Evolutionary conservation across 2,329 filamentous ascomycete species (phyloP).

Genomic region (Apiospora malaysiana): DNA sequence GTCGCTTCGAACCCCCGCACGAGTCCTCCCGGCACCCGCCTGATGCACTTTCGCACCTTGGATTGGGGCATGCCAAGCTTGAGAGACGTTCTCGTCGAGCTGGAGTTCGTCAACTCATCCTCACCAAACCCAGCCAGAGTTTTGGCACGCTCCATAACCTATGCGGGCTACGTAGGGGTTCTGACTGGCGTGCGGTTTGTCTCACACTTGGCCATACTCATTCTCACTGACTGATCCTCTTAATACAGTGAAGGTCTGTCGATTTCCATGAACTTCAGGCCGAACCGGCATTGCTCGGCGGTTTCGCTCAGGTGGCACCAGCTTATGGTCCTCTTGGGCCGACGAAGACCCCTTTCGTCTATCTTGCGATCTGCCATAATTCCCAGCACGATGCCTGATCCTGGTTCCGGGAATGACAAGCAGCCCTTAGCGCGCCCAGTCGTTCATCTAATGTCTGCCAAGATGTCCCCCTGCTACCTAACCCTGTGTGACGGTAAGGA

Average conservation of each 20-base stretch:
- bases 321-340: constrained; percentile 58
- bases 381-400: not conserved
- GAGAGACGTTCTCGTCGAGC: constrained; percentile 54
- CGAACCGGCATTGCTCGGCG: constrained; percentile 49
- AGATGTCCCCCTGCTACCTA: constrained; percentile 59
- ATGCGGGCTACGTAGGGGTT: constrained; percentile 57
- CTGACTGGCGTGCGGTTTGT: constrained; percentile 54
- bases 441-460: constrained; percentile 21
- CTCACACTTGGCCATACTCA: not conserved
- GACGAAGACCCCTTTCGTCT: constrained; percentile 58
- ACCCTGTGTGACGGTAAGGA: constrained; percentile 56
- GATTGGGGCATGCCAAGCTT: constrained; percentile 62
- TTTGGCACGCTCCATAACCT: constrained; percentile 54
- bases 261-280: constrained; percentile 56
- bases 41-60: constrained; percentile 62
- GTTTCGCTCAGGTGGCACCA: constrained; percentile 53
- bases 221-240: constrained; percentile 16
- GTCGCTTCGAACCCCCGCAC: constrained; percentile 48
- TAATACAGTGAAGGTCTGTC: constrained; percentile 46
- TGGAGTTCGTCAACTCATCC: constrained; percentile 51
- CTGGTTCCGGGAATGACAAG: not conserved
- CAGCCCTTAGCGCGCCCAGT: constrained; percentile 16
- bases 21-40: constrained; percentile 39
- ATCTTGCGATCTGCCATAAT: constrained; percentile 47
- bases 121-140: constrained; percentile 39